Percentiles rank a stretch among this genome's conserved stretches.
phyloP scores from a whole-genome alignment of 495 filamentous ascomycete species.

The Margaritispora aquatica region DNA sequence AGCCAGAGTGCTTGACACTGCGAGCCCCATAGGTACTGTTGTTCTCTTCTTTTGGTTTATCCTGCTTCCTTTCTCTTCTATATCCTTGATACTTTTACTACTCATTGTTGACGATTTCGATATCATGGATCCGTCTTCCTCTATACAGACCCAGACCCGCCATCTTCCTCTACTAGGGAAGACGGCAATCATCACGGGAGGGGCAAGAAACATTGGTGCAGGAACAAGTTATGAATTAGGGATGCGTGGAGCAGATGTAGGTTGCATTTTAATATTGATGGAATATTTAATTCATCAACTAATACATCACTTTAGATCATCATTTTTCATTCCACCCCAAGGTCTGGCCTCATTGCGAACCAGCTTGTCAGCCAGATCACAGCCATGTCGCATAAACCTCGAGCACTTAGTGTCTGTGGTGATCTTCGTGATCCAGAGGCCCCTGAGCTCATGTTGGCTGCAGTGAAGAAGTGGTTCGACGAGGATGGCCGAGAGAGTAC shows the following conservation, averaged over 20 bases:
- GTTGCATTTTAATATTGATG: slow-evolving; percentile 33
- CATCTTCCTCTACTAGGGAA: slow-evolving; percentile 39
- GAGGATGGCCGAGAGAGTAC: background rate
- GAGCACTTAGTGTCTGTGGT: slow-evolving; percentile 47
- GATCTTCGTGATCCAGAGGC: slow-evolving; percentile 54
- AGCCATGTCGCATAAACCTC: slow-evolving; percentile 21
- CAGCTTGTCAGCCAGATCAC: slow-evolving; percentile 40
- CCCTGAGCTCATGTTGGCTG: slow-evolving; percentile 50
- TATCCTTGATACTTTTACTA: background rate
- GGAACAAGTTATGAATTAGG: slow-evolving; percentile 48
- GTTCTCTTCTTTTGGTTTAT: background rate
- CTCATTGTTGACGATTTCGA: background rate
- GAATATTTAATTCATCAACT: background rate
- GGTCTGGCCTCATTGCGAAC: slow-evolving; percentile 41
- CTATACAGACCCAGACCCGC: background rate
- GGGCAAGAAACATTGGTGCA: slow-evolving; percentile 57
- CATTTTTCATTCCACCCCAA: background rate
- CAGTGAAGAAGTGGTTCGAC: slow-evolving; percentile 51
- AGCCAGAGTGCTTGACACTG: no score
- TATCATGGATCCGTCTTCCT: background rate
- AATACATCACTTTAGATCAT: background rate
- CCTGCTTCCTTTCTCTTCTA: background rate
- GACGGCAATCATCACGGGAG: slow-evolving; percentile 58
- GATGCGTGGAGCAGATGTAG: slow-evolving; percentile 50
- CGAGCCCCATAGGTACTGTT: no score